These are phyloP conservation scores for Tetratostichococcus sp. DNA, from an alignment of 139 green algal species.

Conservation along the genomic window DNA sequence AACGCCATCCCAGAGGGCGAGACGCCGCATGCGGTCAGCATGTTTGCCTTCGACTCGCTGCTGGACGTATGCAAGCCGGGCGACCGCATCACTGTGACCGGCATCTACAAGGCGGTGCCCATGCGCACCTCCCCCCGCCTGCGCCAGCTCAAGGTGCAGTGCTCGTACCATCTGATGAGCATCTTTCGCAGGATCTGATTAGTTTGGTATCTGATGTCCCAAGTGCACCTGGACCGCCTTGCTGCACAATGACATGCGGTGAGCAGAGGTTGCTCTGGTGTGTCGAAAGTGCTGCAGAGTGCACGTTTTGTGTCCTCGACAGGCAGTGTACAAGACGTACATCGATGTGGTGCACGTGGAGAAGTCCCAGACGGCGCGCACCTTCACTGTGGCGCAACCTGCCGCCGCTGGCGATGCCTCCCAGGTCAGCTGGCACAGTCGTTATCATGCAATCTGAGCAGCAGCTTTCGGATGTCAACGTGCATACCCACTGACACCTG, in stretches of 20 bases:
- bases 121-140: slow-evolving; percentile 65
- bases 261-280: no score
- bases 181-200: no score
- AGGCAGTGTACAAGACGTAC: slow-evolving; percentile 68
- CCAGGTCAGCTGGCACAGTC: slow-evolving; percentile 2
- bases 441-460: slow-evolving; percentile 1
- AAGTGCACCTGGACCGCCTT: no score
- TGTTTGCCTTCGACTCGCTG: slow-evolving; percentile 80
- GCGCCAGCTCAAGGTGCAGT: slow-evolving; percentile 30
- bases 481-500: no score
- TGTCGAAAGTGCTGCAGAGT: no score
- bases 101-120: slow-evolving; percentile 77
- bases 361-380: slow-evolving; percentile 48
- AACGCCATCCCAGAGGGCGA: slow-evolving; percentile 96
- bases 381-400: slow-evolving; percentile 45
- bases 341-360: slow-evolving; percentile 89
- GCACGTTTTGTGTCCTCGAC: no score
- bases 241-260: background rate
- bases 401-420: background rate
- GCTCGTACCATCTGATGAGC: background rate
- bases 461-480: no score
- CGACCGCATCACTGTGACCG: slow-evolving; percentile 70
- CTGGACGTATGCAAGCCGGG: slow-evolving; percentile 84
- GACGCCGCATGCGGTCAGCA: slow-evolving; percentile 86
- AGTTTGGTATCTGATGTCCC: no score